Evolutionary conservation across 148 eudicot species (phyloP).

Genomic region (Simmondsia chinensis): DNA sequence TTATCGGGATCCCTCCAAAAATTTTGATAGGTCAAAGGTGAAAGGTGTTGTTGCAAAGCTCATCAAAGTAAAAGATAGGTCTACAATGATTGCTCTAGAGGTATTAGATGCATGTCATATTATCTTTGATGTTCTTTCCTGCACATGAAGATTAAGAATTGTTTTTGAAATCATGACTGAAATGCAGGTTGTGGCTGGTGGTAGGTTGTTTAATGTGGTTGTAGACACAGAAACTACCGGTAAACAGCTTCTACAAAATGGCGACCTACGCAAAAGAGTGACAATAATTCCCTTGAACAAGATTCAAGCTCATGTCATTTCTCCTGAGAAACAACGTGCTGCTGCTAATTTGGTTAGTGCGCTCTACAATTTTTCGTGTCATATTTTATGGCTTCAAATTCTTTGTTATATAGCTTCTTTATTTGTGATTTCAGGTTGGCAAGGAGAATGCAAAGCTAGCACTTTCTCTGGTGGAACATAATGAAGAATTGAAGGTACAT

Average conservation of each 20-base stretch:
- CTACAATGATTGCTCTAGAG: slow-evolving; percentile 92
- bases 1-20: slow-evolving; percentile 69
- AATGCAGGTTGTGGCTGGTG: slow-evolving; percentile 93
- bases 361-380: background rate
- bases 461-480: slow-evolving; percentile 85
- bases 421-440: slow-evolving; percentile 88
- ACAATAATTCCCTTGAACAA: slow-evolving; percentile 90
- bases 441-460: slow-evolving; percentile 89
- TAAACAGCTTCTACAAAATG: slow-evolving; percentile 83
- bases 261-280: slow-evolving; percentile 81
- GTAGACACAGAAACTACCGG: slow-evolving; percentile 90
- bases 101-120: slow-evolving; percentile 24
- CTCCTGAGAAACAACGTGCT: slow-evolving; percentile 54
- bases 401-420: too few species aligned
- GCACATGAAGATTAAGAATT: too few species aligned
- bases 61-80: slow-evolving; percentile 85
- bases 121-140: background rate
- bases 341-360: slow-evolving; percentile 72
- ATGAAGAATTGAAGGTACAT: slow-evolving; percentile 67
- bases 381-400: too few species aligned
- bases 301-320: slow-evolving; percentile 63
- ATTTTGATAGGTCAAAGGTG: slow-evolving; percentile 78
- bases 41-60: slow-evolving; percentile 98
- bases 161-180: too few species aligned
- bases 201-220: slow-evolving; percentile 74